These are phyloP conservation scores for Collybia mongolica DNA, from an alignment of 768 basidiomycete genomes.

Conservation along the genomic window DNA sequence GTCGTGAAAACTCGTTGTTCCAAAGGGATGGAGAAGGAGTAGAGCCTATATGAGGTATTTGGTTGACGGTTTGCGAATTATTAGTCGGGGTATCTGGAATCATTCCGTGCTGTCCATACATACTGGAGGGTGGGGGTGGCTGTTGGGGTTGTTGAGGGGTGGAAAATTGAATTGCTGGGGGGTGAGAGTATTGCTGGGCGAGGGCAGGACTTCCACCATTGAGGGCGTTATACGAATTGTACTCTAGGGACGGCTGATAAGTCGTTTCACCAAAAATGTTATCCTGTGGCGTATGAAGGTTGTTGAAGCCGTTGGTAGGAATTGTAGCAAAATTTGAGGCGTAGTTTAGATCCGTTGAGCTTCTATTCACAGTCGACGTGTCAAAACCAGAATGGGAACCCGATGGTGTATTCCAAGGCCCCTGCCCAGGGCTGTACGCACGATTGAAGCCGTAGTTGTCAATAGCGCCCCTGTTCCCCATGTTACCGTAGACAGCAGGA, in stretches of 20 bases:
- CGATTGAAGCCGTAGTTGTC: conserved; percentile 39
- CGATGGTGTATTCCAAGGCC: conserved; percentile 14
- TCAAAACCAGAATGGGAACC: conserved; percentile 1
- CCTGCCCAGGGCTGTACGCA: conserved; percentile 30
- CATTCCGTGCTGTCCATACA: conserved; percentile 9
- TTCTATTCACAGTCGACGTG: neutral
- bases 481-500: conserved; percentile 26
- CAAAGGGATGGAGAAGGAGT: conserved; percentile 33
- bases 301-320: neutral
- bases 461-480: conserved; percentile 27
- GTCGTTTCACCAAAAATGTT: neutral
- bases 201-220: conserved; percentile 7
- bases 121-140: conserved; percentile 5
- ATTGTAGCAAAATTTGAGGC: neutral
- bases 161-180: conserved; percentile 10
- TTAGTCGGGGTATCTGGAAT: conserved; percentile 16
- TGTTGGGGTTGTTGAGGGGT: conserved; percentile 4
- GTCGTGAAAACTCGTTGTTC: conserved; percentile 30
- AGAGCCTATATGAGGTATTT: conserved; percentile 12
- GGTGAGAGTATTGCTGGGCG: conserved; percentile 13
- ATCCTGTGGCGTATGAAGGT: neutral
- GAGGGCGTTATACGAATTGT: conserved; percentile 1
- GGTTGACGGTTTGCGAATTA: conserved; percentile 13
- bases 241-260: neutral
- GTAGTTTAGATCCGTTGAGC: neutral